Base-by-base conservation (phyloP, 495 filamentous ascomycete genomes). In the Penicillium daleae region DNA sequence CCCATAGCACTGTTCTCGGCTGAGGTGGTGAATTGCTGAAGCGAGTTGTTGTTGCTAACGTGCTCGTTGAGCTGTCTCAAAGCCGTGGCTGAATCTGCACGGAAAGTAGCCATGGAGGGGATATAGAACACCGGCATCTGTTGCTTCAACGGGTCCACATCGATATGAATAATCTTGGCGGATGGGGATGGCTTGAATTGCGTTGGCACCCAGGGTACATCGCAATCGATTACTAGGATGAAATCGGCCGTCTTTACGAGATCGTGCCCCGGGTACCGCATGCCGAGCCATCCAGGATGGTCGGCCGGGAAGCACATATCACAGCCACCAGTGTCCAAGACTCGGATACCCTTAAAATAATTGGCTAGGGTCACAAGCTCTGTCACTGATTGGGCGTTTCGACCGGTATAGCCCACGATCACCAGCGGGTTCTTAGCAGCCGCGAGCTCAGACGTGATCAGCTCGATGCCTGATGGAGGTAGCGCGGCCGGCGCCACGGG, bases 281-380 rank as follows among this genome's bases (percentile, higher is more conserved):
- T 70, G 2, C 94, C 92, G 27, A 97, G 73, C 82, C 87, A 90
- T 7, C 77, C 86, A 0, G 80, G 78, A 62, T 97, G 93, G 55
- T 93, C 82, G 2, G 88, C 89, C 3, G 94, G 94, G 76, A 97
- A 97, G 69, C 91, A 96, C 94, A 98, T 95, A 72, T 98, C 94
- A 69, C 90, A 90, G 35, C 92, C 93, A 26, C 91, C 91, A 1
- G 92, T 93, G 72, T 98, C 94, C 29, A 98, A 75, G 19, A 98
- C 92, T 13, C 92, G 81, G 48, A 97, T 72, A 0, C 92, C 92
- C 67, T 88, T 89, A 58, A 97, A 85, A 1, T 80, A 86, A 72
- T 96, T 81, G 12, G 92, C 91, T 40, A 98, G 73, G 33, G 85
- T 85, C 3, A 98, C 90, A 58, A 98, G 75, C 59, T 89, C 90